Evolutionary conservation across 2,329 filamentous ascomycete genomes (phyloP).

Genomic region (Botryotinia calthae): DNA sequence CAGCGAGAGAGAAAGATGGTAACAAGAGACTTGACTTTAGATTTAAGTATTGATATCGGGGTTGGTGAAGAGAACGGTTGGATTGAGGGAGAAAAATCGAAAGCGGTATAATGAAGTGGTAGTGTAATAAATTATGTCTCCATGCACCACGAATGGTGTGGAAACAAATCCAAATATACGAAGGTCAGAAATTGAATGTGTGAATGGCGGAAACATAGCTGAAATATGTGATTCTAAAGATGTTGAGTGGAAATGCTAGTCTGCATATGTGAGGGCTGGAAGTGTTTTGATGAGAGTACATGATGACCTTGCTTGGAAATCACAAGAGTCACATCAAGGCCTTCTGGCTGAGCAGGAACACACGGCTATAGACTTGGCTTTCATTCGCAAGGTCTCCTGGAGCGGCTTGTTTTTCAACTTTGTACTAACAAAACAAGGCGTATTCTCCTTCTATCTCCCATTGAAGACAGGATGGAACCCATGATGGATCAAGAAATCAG

Average conservation of each 20-base stretch:
- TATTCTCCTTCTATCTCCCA: not conserved
- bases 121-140: not conserved
- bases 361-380: not conserved
- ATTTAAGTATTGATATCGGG: slow-evolving; percentile 10
- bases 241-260: not conserved
- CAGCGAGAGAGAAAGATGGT: slow-evolving; percentile 36
- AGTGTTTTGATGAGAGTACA: not conserved
- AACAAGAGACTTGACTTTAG: slow-evolving; percentile 21
- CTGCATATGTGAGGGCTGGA: not conserved
- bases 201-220: not conserved
- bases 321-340: not conserved
- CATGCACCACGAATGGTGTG: not conserved
- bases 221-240: not conserved
- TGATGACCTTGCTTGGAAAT: not conserved
- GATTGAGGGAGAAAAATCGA: not conserved
- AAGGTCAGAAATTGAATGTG: not conserved
- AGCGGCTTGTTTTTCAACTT: not conserved
- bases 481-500: too few relatives aligned
- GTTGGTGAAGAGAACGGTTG: not conserved
- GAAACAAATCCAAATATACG: not conserved
- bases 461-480: not conserved
- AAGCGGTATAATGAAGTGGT: not conserved
- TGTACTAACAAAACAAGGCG: not conserved
- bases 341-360: not conserved
- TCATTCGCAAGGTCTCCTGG: not conserved